A percentile compares a stretch with the other conserved stretches of the same genome.
These are phyloP conservation scores for Salix purpurea DNA, from an alignment of 345 rosid genomes.

Conservation along the genomic window DNA sequence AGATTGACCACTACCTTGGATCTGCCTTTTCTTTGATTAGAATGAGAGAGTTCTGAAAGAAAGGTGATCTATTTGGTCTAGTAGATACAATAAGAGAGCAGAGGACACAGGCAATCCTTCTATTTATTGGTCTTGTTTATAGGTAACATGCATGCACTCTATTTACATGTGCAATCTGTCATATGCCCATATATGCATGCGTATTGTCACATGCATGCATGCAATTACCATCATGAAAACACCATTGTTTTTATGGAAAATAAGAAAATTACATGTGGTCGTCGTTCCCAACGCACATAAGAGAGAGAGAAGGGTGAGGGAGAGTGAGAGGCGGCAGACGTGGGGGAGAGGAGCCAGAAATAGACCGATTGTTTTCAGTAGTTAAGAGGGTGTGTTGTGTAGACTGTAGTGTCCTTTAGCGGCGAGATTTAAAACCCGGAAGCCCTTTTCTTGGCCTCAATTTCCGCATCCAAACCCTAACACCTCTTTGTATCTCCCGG, in stretches of 20 bases:
- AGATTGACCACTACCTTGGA: constrained; percentile 50
- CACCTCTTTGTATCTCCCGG: constrained; percentile 24
- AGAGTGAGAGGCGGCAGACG: constrained; percentile 41
- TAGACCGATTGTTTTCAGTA: constrained; percentile 46
- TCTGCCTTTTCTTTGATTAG: constrained; percentile 32
- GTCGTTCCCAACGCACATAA: constrained; percentile 38
- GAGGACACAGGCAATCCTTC: constrained; percentile 10
- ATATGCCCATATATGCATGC: not conserved
- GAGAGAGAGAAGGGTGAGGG: constrained; percentile 2
- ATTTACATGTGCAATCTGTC: not conserved
- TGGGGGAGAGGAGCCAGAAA: constrained; percentile 51
- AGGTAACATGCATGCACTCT: not conserved
- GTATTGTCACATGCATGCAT: not conserved
- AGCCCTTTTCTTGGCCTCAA: constrained; percentile 20
- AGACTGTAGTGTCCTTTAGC: not conserved
- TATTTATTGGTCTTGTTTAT: constrained; percentile 19
- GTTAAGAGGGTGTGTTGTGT: constrained; percentile 29
- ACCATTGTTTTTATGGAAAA: not conserved
- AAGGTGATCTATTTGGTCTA: constrained; percentile 22
- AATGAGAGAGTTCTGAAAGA: constrained; percentile 27
- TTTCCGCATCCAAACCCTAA: constrained; percentile 44
- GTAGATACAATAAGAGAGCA: constrained; percentile 24
- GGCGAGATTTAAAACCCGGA: constrained; percentile 18
- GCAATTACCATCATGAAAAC: not conserved
- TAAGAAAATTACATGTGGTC: constrained; percentile 20